Conservation (phyloP, 2,329 filamentous ascomycete genomes). For the Paracoccidioides lutzii region DNA sequence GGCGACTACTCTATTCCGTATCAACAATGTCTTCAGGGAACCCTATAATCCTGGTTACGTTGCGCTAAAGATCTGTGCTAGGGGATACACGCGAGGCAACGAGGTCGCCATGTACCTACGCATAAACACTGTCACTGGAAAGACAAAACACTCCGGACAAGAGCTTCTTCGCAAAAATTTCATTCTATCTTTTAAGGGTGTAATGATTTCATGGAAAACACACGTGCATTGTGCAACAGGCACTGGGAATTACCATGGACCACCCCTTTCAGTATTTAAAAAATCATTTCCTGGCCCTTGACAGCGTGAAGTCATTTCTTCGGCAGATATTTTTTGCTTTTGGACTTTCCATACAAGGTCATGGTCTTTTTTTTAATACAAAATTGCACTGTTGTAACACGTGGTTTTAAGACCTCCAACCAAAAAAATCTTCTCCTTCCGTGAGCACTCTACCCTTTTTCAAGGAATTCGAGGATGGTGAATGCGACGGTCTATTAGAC, state of each 20-base stretch:
- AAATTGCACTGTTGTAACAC: not conserved
- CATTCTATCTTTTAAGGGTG: conserved; percentile 1
- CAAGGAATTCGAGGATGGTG: conserved; percentile 13
- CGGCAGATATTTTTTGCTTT: conserved; percentile 7
- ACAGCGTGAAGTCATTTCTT: conserved; percentile 8
- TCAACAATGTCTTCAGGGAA: not conserved
- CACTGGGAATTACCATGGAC: conserved; percentile 9
- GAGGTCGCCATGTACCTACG: conserved; percentile 2
- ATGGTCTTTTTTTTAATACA: not conserved
- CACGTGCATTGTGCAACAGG: conserved; percentile 15
- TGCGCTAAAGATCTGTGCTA: conserved; percentile 3
- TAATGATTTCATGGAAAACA: conserved; percentile 1
- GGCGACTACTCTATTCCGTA: too few relatives aligned
- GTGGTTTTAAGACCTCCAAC: not conserved
- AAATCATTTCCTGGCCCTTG: conserved; percentile 4
- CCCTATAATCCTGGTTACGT: conserved; percentile 2
- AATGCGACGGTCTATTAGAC: conserved; percentile 13
- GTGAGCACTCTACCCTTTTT: not conserved
- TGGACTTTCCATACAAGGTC: conserved; percentile 7
- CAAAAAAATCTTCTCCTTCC: not conserved
- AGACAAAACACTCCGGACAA: not conserved
- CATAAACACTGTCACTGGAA: conserved; percentile 1
- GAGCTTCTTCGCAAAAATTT: conserved; percentile 2
- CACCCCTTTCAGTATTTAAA: conserved; percentile 1
- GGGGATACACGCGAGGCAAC: conserved; percentile 1